These are phyloP conservation scores for Amaranthus palmeri DNA, from an alignment of 148 eudicot genomes.

Conservation along the genomic window DNA sequence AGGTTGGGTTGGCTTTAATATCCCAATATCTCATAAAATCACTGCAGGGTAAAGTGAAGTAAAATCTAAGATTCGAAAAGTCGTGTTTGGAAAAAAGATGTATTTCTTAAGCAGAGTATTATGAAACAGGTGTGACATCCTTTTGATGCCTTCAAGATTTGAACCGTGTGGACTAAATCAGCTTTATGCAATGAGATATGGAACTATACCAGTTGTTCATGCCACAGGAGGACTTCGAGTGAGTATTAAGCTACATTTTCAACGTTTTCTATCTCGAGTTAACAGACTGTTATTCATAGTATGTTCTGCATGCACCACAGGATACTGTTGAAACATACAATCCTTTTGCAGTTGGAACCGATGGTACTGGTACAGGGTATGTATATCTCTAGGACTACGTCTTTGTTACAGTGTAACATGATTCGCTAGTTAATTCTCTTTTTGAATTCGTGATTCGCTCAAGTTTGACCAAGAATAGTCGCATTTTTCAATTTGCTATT, in stretches of 20 bases:
- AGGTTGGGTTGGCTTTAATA: slow-evolving; percentile 97
- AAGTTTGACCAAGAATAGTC: no score
- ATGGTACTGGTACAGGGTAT: slow-evolving; percentile 87
- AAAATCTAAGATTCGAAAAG: background rate
- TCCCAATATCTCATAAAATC: slow-evolving; percentile 88
- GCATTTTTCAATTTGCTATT: no score
- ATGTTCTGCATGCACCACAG: slow-evolving; percentile 30
- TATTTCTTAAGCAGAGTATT: slow-evolving; percentile 5
- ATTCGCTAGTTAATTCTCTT: background rate
- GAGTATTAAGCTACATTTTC: slow-evolving; percentile 22
- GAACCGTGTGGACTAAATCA: slow-evolving; percentile 98
- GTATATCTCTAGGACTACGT: slow-evolving; percentile 18
- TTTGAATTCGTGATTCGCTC: no score
- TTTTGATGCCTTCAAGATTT: slow-evolving; percentile 97
- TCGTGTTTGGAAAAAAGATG: background rate
- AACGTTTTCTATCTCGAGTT: background rate
- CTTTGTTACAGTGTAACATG: background rate
- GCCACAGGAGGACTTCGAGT: slow-evolving; percentile 93
- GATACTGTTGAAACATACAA: slow-evolving; percentile 87
- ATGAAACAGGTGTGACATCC: slow-evolving; percentile 77
- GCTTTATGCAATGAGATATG: slow-evolving; percentile 97
- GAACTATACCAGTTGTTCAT: slow-evolving; percentile 91
- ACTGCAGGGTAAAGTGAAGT: slow-evolving; percentile 76
- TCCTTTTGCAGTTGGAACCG: slow-evolving; percentile 63
- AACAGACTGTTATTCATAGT: background rate